Base-by-base conservation (phyloP, 2,329 filamentous ascomycete genomes). In the Neonectria hederae region DNA sequence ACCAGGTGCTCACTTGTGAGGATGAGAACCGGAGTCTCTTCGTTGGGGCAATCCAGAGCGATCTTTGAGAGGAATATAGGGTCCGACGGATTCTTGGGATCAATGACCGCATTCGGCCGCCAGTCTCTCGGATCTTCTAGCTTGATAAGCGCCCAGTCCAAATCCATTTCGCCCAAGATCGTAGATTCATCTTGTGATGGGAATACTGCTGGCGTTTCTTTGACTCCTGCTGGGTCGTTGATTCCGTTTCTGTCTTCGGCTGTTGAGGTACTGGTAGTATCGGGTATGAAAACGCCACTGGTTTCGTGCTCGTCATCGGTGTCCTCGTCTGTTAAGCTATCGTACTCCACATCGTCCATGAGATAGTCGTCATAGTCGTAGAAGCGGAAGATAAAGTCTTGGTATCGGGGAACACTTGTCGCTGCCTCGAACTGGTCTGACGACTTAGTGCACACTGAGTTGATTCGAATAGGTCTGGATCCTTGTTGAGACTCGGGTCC, bases 81-180 rank as follows among this genome's bases (percentile, higher is more conserved):
- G 22, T 8, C 22, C 8, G 51, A 24, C n/a, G 22, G 19, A 10
- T 5, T 32, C 11, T 13, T 53, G 51, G 24, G 14, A 19, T 30
- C 17, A 35, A 51, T 14, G 17, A 30, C 35, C 10, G 40, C 40
- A 51, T 51, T 51, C 9, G 26, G 28, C 3, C 48, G 24, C 48
- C 26, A 30, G 48, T 51, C 19, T 13, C 5, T 4, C 14, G 17
- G 48, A 9, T 53, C 51, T n/a, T 19, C 10, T 4, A 40, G 22
- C 22, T 53, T 53, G 51, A 53, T 53, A n/a, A 53, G 19, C 14
- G 51, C 51, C 51, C 51, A 53, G 13, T 53, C 51, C 4, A 53
- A 19, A 19, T 42, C 51, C 30, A 40, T 5, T 24, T 40, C 51
- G 11, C 21, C 19, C 24, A 7, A 24, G 24, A 2, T 8, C 8